A percentile compares a stretch with the other conserved stretches of the same genome.
phyloP scores from a whole-genome alignment of 2,329 filamentous ascomycete species.

The Plenodomus biglobosus region DNA sequence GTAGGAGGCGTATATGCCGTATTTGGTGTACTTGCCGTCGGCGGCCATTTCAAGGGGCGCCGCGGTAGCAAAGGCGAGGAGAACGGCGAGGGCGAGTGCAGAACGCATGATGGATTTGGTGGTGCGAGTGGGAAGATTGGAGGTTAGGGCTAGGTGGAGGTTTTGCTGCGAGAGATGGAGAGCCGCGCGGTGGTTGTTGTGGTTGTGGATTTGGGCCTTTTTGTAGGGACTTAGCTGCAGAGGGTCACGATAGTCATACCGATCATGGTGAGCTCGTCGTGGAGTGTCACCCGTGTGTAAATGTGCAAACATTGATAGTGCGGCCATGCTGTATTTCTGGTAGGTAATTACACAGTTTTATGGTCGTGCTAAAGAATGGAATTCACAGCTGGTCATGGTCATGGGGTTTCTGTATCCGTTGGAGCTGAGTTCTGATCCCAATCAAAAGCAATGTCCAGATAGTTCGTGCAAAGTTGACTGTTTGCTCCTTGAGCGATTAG shows the following conservation, averaged over 20 bases:
- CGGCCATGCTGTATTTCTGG: neutral
- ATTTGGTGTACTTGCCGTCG: constrained; percentile 3
- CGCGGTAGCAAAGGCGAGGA: constrained; percentile 11
- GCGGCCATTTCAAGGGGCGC: constrained; percentile 13
- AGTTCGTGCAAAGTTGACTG: neutral
- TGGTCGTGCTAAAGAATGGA: no score
- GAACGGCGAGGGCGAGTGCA: constrained; percentile 11
- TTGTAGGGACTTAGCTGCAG: neutral
- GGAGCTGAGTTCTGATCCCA: no score
- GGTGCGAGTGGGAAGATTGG: neutral
- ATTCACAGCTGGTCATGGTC: no score
- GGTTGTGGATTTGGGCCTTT: neutral
- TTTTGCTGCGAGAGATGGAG: neutral
- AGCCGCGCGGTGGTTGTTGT: neutral
- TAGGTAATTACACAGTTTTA: no score
- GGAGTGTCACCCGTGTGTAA: neutral
- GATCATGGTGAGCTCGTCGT: neutral
- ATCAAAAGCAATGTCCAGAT: no score
- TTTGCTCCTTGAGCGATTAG: neutral
- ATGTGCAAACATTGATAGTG: neutral
- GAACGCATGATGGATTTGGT: constrained; percentile 15
- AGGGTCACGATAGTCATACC: neutral
- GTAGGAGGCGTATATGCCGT: neutral
- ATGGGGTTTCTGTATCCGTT: no score
- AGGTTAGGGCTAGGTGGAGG: no score